A percentile compares a stretch with the other conserved stretches of the same genome.
Conservation (phyloP, 2,329 filamentous ascomycete genomes). For the Cercospora zeina region DNA sequence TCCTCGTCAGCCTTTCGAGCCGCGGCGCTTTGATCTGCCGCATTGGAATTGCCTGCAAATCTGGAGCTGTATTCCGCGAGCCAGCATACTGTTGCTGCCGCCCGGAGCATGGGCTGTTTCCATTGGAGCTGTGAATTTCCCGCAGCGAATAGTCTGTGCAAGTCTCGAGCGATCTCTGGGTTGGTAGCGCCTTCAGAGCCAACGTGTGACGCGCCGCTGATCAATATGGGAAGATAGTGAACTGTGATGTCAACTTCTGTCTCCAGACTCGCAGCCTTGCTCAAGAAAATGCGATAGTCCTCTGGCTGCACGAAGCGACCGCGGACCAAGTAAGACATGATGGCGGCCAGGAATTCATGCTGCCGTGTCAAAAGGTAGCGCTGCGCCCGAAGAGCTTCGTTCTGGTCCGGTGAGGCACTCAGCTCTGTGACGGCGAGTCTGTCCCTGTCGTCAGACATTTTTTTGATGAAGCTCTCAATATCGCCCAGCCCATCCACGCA, state of each 20-base stretch:
- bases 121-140: constrained; percentile 68
- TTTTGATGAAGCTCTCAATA: constrained; percentile 74
- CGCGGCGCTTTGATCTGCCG: constrained; percentile 56
- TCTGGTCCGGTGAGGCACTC: constrained; percentile 61
- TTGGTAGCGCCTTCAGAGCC: constrained; percentile 68
- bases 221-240: constrained; percentile 79
- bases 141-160: constrained; percentile 69
- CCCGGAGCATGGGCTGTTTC: constrained; percentile 73
- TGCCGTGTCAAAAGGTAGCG: constrained; percentile 78
- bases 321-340: constrained; percentile 76
- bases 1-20: constrained; percentile 61
- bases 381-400: constrained; percentile 79
- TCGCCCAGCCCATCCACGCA: constrained; percentile 75
- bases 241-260: constrained; percentile 73
- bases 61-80: constrained; percentile 89
- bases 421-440: constrained; percentile 74
- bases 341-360: constrained; percentile 83
- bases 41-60: constrained; percentile 46
- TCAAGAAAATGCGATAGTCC: constrained; percentile 73
- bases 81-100: constrained; percentile 81
- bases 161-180: constrained; percentile 67
- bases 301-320: constrained; percentile 67
- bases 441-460: constrained; percentile 72
- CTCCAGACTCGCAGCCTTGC: constrained; percentile 67
- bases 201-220: constrained; percentile 73